Percentiles rank a stretch among this genome's conserved stretches.
Evolutionary conservation across 106 monocot species (phyloP).

Genomic region (Dendrobium chrysotoxum): DNA sequence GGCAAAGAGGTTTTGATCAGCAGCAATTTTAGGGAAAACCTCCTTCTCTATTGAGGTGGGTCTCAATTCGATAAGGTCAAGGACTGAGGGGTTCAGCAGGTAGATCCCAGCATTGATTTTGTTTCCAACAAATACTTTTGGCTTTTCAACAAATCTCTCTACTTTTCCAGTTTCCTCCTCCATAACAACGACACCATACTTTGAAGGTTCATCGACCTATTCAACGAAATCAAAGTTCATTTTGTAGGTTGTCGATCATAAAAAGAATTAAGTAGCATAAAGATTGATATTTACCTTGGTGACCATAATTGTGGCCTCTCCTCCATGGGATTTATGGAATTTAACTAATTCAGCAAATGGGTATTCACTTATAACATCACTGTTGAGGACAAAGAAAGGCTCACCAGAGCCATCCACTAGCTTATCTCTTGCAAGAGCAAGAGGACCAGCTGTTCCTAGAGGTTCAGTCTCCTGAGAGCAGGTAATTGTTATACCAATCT

Average conservation of each 20-base stretch:
- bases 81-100: constrained; percentile 47
- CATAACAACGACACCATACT: constrained; percentile 60
- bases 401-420: constrained; percentile 51
- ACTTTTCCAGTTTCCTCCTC: constrained; percentile 46
- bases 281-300: constrained; percentile 36
- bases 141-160: constrained; percentile 55
- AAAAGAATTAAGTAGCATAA: neutral
- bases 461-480: constrained; percentile 72
- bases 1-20: constrained; percentile 38
- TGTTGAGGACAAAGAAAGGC: constrained; percentile 72
- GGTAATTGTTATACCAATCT: constrained; percentile 56
- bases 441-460: constrained; percentile 58
- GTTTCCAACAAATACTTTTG: constrained; percentile 57
- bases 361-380: constrained; percentile 71
- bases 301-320: constrained; percentile 65
- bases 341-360: constrained; percentile 45
- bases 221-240: neutral
- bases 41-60: constrained; percentile 69
- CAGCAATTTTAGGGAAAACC: constrained; percentile 51
- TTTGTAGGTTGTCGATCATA: neutral
- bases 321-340: constrained; percentile 55
- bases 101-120: constrained; percentile 73
- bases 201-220: constrained; percentile 59
- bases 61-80: constrained; percentile 34
- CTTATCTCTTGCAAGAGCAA: constrained; percentile 64